Percentiles rank a stretch among this genome's conserved stretches.
phyloP scores from a whole-genome alignment of 2,329 filamentous ascomycete genomes.

The Talaromyces sp. region DNA sequence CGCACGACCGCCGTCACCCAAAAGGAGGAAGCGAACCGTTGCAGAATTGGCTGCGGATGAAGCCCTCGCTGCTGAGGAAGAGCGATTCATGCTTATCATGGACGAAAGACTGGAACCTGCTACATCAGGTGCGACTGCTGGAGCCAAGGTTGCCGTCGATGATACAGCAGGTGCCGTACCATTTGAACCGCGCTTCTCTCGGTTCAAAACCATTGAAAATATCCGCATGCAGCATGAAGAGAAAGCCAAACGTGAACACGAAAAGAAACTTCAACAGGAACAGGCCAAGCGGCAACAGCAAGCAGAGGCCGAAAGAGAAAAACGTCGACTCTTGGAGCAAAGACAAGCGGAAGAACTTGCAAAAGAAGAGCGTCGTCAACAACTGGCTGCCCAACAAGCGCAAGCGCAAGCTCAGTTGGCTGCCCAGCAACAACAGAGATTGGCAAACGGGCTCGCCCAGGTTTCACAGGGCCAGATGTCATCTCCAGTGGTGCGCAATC shows the following conservation, averaged over 20 bases:
- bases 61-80: slow-evolving; percentile 79
- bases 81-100: slow-evolving; percentile 87
- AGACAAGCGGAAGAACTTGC: slow-evolving; percentile 44
- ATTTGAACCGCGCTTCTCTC: slow-evolving; percentile 82
- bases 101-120: slow-evolving; percentile 73
- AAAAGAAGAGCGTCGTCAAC: slow-evolving; percentile 40
- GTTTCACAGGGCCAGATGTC: slow-evolving; percentile 42
- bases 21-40: slow-evolving; percentile 86
- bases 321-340: slow-evolving; percentile 42
- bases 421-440: slow-evolving; percentile 49
- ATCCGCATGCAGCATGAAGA: slow-evolving; percentile 76
- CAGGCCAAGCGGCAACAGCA: slow-evolving; percentile 46
- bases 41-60: slow-evolving; percentile 95
- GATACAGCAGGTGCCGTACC: slow-evolving; percentile 66
- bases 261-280: slow-evolving; percentile 49
- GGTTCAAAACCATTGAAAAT: slow-evolving; percentile 85
- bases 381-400: slow-evolving; percentile 46
- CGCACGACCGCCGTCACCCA: slow-evolving; percentile 73
- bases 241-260: slow-evolving; percentile 52
- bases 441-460: slow-evolving; percentile 38
- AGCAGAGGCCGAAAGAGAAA: slow-evolving; percentile 49
- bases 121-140: slow-evolving; percentile 55
- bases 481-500: slow-evolving; percentile 47
- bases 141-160: slow-evolving; percentile 63
- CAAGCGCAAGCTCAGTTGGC: slow-evolving; percentile 44